A percentile compares a stretch with the other conserved stretches of the same genome.
phyloP scores from a whole-genome alignment of 2,329 filamentous ascomycete genomes.

The Hypoxylon sp. region DNA sequence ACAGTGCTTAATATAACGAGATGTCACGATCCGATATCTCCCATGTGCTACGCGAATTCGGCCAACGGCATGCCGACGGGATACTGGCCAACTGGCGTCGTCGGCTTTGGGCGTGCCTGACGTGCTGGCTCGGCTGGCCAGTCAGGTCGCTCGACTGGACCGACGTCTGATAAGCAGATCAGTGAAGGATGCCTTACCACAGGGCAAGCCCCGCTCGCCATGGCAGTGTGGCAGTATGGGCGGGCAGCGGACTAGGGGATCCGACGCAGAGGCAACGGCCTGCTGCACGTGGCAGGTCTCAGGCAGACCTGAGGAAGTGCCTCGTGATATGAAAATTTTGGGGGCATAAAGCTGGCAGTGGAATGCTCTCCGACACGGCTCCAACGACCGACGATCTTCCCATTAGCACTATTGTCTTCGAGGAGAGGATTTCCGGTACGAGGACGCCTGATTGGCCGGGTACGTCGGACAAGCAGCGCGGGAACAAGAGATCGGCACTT shows the following conservation, averaged over 20 bases:
- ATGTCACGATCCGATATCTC: constrained; percentile 2
- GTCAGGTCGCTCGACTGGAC: no score
- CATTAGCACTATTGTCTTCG: constrained; percentile 25
- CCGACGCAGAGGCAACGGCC: constrained; percentile 24
- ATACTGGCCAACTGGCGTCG: constrained; percentile 8
- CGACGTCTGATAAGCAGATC: constrained; percentile 27
- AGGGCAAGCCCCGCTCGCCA: constrained; percentile 27
- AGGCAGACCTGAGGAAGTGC: constrained; percentile 25
- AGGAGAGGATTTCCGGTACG: constrained; percentile 16
- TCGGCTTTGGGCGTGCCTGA: constrained; percentile 8
- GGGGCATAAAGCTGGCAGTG: constrained; percentile 24
- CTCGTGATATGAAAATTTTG: constrained; percentile 35
- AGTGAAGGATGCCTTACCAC: constrained; percentile 27
- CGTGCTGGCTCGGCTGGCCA: no score
- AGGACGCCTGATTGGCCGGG: constrained; percentile 26
- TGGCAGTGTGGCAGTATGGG: neutral
- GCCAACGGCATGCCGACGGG: constrained; percentile 13
- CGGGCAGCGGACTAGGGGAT: constrained; percentile 12
- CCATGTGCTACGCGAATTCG: constrained; percentile 4
- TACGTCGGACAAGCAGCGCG: constrained; percentile 26
- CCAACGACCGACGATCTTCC: constrained; percentile 32
- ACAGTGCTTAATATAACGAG: constrained; percentile 15
- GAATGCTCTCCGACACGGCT: constrained; percentile 34
- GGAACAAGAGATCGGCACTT: constrained; percentile 32
- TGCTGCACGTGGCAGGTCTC: constrained; percentile 34